phyloP scores from a whole-genome alignment of 805 yeast species.

The Myxozyma neotropica region DNA sequence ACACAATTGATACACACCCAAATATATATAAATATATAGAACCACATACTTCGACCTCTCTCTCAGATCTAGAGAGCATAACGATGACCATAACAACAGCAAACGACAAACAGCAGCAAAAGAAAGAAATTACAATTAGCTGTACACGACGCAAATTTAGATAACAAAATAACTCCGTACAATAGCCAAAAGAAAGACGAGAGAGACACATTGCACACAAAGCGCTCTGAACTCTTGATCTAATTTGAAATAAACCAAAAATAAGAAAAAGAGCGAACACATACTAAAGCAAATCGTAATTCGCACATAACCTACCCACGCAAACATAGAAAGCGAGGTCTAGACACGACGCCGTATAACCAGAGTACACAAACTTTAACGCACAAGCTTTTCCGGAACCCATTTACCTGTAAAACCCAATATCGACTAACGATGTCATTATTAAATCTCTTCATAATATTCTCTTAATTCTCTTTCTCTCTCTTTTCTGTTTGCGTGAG shows the following conservation, averaged over 20 bases:
- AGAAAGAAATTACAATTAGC: neutral
- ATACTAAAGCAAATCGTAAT: neutral
- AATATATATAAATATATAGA: neutral
- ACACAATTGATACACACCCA: neutral
- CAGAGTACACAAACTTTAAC: neutral
- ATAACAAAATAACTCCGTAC: neutral
- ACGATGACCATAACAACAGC: neutral
- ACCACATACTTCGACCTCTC: neutral
- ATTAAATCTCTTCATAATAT: neutral
- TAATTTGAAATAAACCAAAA: no score
- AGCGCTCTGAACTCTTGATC: no score
- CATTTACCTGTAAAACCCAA: slow-evolving; percentile 4
- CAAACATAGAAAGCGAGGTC: neutral
- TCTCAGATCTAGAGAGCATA: neutral
- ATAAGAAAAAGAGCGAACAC: neutral
- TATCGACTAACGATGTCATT: neutral
- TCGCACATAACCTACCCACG: no score
- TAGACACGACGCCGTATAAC: neutral
- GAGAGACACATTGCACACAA: neutral
- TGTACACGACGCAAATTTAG: neutral
- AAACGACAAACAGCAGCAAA: neutral
- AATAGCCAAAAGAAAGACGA: neutral
- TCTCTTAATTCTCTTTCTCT: slow-evolving; percentile 24
- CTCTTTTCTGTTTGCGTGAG: slow-evolving; percentile 24
- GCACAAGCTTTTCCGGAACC: neutral